Evolutionary conservation across 1,284 basidiomycete genomes (phyloP).

Genomic region (Ceratobasidium sp.): DNA sequence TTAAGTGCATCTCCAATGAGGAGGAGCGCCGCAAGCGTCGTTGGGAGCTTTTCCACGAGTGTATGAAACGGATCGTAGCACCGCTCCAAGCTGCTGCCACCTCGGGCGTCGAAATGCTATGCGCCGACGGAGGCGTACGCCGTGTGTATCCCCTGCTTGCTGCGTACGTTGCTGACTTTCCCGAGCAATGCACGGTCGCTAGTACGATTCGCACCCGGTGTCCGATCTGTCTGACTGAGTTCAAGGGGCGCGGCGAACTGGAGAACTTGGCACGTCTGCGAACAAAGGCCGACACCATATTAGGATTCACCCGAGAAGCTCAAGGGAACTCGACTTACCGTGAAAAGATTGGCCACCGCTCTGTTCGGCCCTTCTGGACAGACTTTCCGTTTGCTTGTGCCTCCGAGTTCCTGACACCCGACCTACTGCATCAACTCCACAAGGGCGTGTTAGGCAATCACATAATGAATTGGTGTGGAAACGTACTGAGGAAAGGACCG

Average conservation of each 20-base stretch:
- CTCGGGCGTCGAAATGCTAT: slow-evolving; percentile 35
- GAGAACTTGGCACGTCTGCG: neutral
- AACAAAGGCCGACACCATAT: neutral
- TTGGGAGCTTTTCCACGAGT: slow-evolving; percentile 41
- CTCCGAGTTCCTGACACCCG: slow-evolving; percentile 45
- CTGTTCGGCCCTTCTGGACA: slow-evolving; percentile 45
- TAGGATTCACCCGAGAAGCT: neutral
- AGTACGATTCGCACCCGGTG: slow-evolving; percentile 32
- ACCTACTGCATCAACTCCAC: slow-evolving; percentile 48
- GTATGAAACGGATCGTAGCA: slow-evolving; percentile 39
- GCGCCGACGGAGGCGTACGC: slow-evolving; percentile 38
- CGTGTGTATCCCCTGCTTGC: slow-evolving; percentile 41
- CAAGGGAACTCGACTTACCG: neutral
- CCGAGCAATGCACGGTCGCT: slow-evolving; percentile 42
- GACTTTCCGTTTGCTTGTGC: slow-evolving; percentile 6
- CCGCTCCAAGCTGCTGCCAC: slow-evolving; percentile 37
- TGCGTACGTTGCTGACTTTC: slow-evolving; percentile 43
- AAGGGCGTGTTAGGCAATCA: slow-evolving; percentile 48
- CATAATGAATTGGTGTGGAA: slow-evolving; percentile 41
- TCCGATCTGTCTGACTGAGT: slow-evolving; percentile 15
- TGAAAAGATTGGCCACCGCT: neutral
- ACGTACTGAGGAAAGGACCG: neutral
- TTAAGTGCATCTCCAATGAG: neutral
- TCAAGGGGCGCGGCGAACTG: neutral
- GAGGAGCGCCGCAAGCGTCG: neutral